Base-by-base conservation (phyloP, 108 stramenopile species). In the Cyclotella choctawhatcheeana region DNA sequence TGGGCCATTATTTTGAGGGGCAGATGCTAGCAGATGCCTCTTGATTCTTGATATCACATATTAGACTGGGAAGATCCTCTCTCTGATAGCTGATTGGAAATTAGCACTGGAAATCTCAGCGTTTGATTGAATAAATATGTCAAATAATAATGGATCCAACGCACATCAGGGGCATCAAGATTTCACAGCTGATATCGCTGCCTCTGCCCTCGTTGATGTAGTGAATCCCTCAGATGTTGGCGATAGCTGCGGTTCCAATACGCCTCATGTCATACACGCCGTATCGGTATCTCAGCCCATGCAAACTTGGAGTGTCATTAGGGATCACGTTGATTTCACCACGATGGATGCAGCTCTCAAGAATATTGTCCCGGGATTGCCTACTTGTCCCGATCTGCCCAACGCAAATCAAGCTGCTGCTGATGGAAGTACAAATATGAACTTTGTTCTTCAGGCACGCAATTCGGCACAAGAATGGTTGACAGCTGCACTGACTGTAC, bases 251-350 rank as follows among this genome's bases (percentile, higher is more conserved):
- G 2, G 20, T 21, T 16, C 5, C 8, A 30, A 27, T 2, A 17
- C 64, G 25, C 75, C 68, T 16, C 76, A 73, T 44, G 32, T 94
- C 2, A 88, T 93, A 12, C 87, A 92, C 58, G 91, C 88, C 40
- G 85, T 95, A 18, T 77, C 87, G 5, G 91, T 95, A 2, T 73
- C 82, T 5, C 94, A 95, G 67, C 94, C 91, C 30, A 80, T 87
- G 6, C 90, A 91, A 77, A 83, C 86, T 29, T 95, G 94, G 94
- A 93, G 86, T 0, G 94, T 95, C 0, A 71, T 95, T 43, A 88
- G 94, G 16, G 86, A 88, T 61, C 91, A 95, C 31, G 74, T 87
- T 64, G 90, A 95, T 48, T 92, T 95, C 64, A 37, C 76, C 12
- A 62, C 80, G 25, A 58, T 95, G 56, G 75, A 83, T n/a, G 52